Evolutionary conservation across 192 early-diverging fungal genomes (phyloP), one percentile per base, ranked within the genome.

Genomic region (Rhizoclosmatium globosum): DNA sequence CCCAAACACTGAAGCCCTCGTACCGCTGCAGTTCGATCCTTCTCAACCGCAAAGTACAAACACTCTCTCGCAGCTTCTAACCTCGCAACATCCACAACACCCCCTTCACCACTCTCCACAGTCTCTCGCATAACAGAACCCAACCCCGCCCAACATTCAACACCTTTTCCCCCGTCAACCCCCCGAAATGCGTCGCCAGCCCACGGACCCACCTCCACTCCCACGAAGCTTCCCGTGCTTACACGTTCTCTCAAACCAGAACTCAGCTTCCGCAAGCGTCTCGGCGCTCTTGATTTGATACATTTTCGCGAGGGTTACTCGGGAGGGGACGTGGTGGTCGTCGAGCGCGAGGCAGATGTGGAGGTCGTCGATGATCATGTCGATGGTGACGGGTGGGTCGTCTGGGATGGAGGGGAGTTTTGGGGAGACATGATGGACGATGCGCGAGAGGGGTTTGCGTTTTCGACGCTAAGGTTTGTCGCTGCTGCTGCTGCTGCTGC

Each of bases 301-400:
- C 23, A 86, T 68, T 13, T 48, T 83, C 6, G 83, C 88, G 2
- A 89, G 75, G 17, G 82, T 70, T 42, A 85, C 83, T 11, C 82
- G 83, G 3, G 88, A 46, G 17, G 85, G 81, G 46, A 89, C 64
- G 64, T 89, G 86, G 38, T 86, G 78, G 47, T 79, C 76, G 68
- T 89, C 88, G 39, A 89, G 64, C 31, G 78, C 68, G 15, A 81
- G 64, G 15, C 83, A 81, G 7, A 61, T 47, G 23, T 64, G 58
- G 43, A 83, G 68, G 21, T 67, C 69, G 3, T 79, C 78, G 44
- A 88, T 80, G 4, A 88, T 68, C 19, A 75, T 42, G 17, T 81
- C 70, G 38, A 88, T 68, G 11, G 79, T 82, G 3, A 86, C 64
- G n/a, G 62, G 53, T 41, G 21, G 66, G 50, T 79, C 74, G 17